Base-by-base conservation (phyloP, 805 yeast genomes). In the Priceomyces medius region DNA sequence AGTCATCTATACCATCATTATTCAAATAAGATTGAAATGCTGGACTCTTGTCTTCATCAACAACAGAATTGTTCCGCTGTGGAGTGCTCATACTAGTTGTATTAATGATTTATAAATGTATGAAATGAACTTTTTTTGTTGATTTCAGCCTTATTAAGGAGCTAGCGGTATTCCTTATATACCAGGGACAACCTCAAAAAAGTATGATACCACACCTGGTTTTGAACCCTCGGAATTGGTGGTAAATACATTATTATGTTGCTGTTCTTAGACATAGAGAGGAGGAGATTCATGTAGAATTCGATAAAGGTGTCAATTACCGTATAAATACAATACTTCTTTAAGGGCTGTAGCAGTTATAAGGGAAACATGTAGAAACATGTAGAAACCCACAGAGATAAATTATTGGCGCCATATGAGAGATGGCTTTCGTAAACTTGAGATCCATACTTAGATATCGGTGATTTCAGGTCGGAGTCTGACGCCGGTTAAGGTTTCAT, bases 1-100 rank as follows among this genome's bases (percentile, higher is more conserved):
- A 62, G 41, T 76, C 74, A 55, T 83, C 89, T 16, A 84, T 83
- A 18, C 86, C 87, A 55, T 84, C 89, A 48, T 82, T 83, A 53
- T 84, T 83, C 46, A 84, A 71, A 52, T 77, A 82, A 8, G 88
- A 80, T 52, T 68, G 74, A 53, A 59, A 66, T 32, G 46, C 46
- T 20, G 58, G 59, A 7, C 27, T 14, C 21, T 51, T 42, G 16
- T 41, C 40, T 14, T 42, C 54, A 14, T 42, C 43, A 37, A 21
- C 24, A 19, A 40, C 43, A 4, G 44, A 36, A n/a, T 38, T 19
- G 14, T 38, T 41, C 20, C 37, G 18, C 19, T 32, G 28, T 16
- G 40, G 31, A 13, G 32, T 21, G 16, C 20, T 18, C 33, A 33
- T 33, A 12, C 10, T 32, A 13, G 12, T 17, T 6, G 29, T 10